Percentiles rank a stretch among this genome's conserved stretches.
Conservation (phyloP, 306 rosid genomes). For the Lagenaria siceraria region DNA sequence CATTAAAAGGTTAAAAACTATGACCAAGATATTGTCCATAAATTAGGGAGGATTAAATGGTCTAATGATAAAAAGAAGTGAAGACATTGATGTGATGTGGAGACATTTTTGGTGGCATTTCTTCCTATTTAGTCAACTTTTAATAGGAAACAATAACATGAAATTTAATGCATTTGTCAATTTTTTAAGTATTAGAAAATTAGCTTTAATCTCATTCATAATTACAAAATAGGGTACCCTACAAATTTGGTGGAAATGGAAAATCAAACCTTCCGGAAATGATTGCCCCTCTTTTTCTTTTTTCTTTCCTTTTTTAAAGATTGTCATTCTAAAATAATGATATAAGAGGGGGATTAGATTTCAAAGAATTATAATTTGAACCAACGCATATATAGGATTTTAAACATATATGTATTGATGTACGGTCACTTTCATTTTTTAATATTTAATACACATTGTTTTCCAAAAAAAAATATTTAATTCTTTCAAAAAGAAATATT, state of each 20-base stretch:
- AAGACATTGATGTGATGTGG: not conserved
- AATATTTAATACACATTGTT: too few relatives aligned
- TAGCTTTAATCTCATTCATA: not conserved
- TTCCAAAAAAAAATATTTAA: too few relatives aligned
- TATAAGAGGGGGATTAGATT: not conserved
- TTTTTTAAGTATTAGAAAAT: not conserved
- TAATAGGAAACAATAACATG: not conserved
- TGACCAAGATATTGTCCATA: not conserved
- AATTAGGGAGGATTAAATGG: conserved; percentile 3
- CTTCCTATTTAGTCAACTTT: not conserved
- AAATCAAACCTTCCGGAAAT: not conserved
- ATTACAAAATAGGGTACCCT: not conserved
- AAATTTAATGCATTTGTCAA: not conserved
- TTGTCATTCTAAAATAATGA: not conserved
- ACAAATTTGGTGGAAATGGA: not conserved
- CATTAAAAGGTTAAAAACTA: not conserved
- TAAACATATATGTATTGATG: too few relatives aligned
- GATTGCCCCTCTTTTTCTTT: not conserved
- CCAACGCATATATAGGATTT: not conserved
- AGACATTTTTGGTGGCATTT: not conserved
- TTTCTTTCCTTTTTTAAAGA: too few relatives aligned
- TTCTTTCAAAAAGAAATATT: too few relatives aligned
- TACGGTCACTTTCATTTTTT: not conserved
- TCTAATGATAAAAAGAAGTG: not conserved
- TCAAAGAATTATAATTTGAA: not conserved